Evolutionary conservation across 352 stramenopile species (phyloP), one percentile per base, ranked within the genome.

Genomic region (Phytophthora gonapodyides): DNA sequence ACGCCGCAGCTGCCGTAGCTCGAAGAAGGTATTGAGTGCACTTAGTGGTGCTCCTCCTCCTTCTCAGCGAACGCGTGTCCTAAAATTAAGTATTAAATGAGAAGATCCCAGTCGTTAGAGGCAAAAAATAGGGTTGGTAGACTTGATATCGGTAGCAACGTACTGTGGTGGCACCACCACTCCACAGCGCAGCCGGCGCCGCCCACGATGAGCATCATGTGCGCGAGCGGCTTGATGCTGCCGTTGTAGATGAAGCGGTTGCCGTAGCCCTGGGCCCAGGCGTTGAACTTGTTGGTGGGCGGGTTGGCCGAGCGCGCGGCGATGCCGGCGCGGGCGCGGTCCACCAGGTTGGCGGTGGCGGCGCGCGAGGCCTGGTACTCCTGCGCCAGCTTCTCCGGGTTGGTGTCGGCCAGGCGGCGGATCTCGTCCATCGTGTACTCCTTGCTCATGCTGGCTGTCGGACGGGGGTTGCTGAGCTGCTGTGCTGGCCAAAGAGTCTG

Each of bases 351-450:
- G 49, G 82, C 78, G 42, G 82, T 91, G 33, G 79, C 82, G 12
- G 61, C 63, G 47, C 82, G 80, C 56, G 79, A 76, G 46, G 79
- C 77, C 67, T 87, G 67, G 76, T 91, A 91, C 67, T 91, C 77
- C 72, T 87, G 67, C 59, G 61, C 65, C 40, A 91, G 75, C 78
- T 91, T 87, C 59, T 78, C 75, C 40, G 82, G 82, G 72, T 88
- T 82, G 13, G 60, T 85, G 62, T 91, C 82, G 51, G 79, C 79
- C 57, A 91, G 71, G 69, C 79, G 77, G 77, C 82, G 82, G 75
- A 91, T 91, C 53, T 91, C 82, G 70, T 91, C 82, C 54, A 91
- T 71, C 71, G 79, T 89, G 71, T 88, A 91, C 65, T 86, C 81
- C 74, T 86, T 86, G 58, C 66, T 69, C 80, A 89, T 89, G 27